These are phyloP conservation scores for Talaromyces sp. DNA, from an alignment of 2,329 filamentous ascomycete genomes.

Conservation along the genomic window DNA sequence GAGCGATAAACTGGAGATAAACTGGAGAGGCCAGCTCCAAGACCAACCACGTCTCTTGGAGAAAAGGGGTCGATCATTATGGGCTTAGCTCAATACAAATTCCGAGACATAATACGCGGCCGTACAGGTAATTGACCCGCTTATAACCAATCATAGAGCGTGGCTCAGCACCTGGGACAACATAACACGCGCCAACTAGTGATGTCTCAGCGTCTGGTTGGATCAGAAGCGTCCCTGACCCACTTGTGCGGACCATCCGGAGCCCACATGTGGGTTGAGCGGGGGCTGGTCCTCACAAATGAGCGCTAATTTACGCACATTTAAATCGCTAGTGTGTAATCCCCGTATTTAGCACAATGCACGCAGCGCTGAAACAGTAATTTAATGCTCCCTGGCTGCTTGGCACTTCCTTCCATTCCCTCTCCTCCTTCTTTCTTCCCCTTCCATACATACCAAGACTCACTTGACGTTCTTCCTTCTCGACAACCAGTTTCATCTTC, in stretches of 20 bases:
- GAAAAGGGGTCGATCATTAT: background rate
- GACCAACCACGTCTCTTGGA: background rate
- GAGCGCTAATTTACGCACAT: background rate
- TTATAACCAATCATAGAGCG: background rate
- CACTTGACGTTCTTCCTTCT: conserved; percentile 17
- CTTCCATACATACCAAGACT: conserved; percentile 15
- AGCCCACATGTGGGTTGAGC: background rate
- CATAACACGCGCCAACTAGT: background rate
- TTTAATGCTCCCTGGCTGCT: background rate
- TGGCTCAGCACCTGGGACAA: conserved; percentile 1
- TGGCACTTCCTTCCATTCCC: conserved; percentile 4
- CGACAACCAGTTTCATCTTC: background rate
- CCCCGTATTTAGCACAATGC: background rate
- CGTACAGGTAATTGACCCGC: background rate
- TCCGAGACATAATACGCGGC: conserved; percentile 10
- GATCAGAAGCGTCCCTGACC: background rate
- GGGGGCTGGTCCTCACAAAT: background rate
- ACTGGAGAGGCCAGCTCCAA: background rate
- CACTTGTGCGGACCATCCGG: background rate
- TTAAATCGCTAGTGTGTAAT: background rate
- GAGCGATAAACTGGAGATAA: background rate
- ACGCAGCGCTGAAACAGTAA: background rate
- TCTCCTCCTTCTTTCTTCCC: background rate
- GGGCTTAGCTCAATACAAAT: background rate
- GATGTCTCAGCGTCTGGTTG: background rate